These are phyloP conservation scores for Camelina sativa DNA, from an alignment of 345 rosid genomes.

Conservation along the genomic window DNA sequence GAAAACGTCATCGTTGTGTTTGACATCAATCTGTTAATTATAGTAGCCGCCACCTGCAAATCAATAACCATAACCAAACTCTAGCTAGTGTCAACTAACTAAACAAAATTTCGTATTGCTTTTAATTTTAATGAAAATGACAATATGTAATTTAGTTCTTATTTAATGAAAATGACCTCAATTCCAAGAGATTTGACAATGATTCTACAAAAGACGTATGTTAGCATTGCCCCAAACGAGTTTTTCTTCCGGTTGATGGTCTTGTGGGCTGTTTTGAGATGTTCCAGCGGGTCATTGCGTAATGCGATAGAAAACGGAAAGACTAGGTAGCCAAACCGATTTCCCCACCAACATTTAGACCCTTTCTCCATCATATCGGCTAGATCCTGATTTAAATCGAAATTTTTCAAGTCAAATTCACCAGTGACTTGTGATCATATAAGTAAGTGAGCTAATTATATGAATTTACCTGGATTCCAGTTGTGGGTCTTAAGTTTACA, in stretches of 20 bases:
- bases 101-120: neutral
- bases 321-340: conserved; percentile 51
- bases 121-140: neutral
- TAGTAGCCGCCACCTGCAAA: conserved; percentile 47
- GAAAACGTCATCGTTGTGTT: conserved; percentile 57
- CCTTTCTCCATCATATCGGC: conserved; percentile 54
- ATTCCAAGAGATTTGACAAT: conserved; percentile 44
- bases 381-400: conserved; percentile 37
- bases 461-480: conserved; percentile 52
- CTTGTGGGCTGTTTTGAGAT: conserved; percentile 47
- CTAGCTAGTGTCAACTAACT: neutral
- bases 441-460: neutral
- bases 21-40: conserved; percentile 44
- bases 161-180: conserved; percentile 34
- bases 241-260: conserved; percentile 52
- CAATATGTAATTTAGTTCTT: neutral
- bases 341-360: conserved; percentile 52
- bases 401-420: neutral
- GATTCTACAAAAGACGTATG: conserved; percentile 9
- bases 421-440: neutral
- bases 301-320: conserved; percentile 50
- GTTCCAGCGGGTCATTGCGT: conserved; percentile 50
- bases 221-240: conserved; percentile 49
- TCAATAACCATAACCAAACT: neutral
- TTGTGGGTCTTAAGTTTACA: conserved; percentile 52